These are phyloP conservation scores for Pseudocercospora vitis DNA, from an alignment of 2,329 filamentous ascomycete species.

Conservation along the genomic window DNA sequence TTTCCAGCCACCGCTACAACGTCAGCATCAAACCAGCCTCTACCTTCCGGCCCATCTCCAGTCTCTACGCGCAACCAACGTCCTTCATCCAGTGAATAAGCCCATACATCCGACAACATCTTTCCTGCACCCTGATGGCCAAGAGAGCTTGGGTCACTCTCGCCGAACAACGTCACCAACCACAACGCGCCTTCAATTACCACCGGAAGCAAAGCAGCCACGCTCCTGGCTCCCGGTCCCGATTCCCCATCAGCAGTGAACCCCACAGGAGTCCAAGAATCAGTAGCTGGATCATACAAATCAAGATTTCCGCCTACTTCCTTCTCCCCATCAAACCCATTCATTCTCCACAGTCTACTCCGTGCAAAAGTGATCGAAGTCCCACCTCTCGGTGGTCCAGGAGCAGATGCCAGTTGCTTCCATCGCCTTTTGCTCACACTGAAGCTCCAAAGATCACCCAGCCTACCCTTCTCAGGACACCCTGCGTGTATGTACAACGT, in stretches of 20 bases:
- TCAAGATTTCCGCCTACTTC: constrained; percentile 74
- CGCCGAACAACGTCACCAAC: constrained; percentile 56
- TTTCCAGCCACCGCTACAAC: constrained; percentile 37
- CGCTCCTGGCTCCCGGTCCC: constrained; percentile 53
- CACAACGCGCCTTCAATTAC: constrained; percentile 38
- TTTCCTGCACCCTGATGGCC: constrained; percentile 58
- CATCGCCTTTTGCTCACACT: constrained; percentile 64
- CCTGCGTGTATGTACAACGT: constrained; percentile 77
- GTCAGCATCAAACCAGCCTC: constrained; percentile 59
- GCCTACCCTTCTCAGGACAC: constrained; percentile 62
- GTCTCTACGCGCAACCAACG: constrained; percentile 40
- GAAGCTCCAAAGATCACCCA: constrained; percentile 77
- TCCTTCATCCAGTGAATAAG: constrained; percentile 41
- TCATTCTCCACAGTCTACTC: constrained; percentile 72
- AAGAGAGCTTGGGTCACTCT: constrained; percentile 53
- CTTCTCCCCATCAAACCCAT: constrained; percentile 70
- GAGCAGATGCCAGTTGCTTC: constrained; percentile 67
- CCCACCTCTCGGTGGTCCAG: constrained; percentile 66
- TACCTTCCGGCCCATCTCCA: constrained; percentile 38
- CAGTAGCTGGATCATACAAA: constrained; percentile 48
- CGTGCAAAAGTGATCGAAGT: constrained; percentile 64
- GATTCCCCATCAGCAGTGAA: constrained; percentile 46
- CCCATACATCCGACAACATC: constrained; percentile 56
- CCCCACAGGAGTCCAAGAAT: constrained; percentile 44
- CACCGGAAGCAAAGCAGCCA: constrained; percentile 49